Conservation (phyloP, 2,329 filamentous ascomycete genomes). For the Peltaster fructicola region DNA sequence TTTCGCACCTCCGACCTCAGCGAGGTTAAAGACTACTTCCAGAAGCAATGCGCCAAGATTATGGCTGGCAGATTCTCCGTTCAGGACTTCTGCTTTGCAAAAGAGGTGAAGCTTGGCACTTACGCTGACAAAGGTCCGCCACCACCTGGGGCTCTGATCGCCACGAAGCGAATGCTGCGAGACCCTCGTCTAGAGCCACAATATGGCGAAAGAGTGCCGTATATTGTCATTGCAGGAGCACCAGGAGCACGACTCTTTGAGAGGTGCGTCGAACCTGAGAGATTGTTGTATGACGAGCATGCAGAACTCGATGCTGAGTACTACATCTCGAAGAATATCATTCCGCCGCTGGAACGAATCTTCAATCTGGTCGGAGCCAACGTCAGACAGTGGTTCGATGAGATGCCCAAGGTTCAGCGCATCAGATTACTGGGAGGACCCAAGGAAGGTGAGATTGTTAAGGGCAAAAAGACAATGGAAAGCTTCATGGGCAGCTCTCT, state of each 20-base stretch:
- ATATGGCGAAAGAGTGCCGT: conserved; percentile 87
- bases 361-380: conserved; percentile 93
- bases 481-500: conserved; percentile 72
- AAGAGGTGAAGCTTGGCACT: conserved; percentile 75
- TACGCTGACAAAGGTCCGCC: conserved; percentile 68
- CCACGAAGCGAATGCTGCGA: conserved; percentile 66
- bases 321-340: conserved; percentile 90
- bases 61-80: conserved; percentile 76
- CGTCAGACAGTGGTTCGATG: conserved; percentile 79
- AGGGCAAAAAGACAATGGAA: conserved; percentile 54
- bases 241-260: conserved; percentile 75
- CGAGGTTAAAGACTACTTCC: conserved; percentile 78
- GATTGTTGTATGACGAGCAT: conserved; percentile 57
- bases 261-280: conserved; percentile 76
- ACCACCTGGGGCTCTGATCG: conserved; percentile 77
- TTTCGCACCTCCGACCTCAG: conserved; percentile 83
- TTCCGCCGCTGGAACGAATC: conserved; percentile 86
- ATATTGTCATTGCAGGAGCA: conserved; percentile 77
- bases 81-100: conserved; percentile 91
- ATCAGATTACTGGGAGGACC: conserved; percentile 40
- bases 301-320: conserved; percentile 82
- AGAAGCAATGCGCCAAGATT: conserved; percentile 77
- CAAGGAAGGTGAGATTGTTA: conserved; percentile 9
- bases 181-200: conserved; percentile 81
- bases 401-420: conserved; percentile 83